Evolutionary conservation across 148 eudicot genomes (phyloP).

Genomic region (Mesembryanthemum crystallinum): DNA sequence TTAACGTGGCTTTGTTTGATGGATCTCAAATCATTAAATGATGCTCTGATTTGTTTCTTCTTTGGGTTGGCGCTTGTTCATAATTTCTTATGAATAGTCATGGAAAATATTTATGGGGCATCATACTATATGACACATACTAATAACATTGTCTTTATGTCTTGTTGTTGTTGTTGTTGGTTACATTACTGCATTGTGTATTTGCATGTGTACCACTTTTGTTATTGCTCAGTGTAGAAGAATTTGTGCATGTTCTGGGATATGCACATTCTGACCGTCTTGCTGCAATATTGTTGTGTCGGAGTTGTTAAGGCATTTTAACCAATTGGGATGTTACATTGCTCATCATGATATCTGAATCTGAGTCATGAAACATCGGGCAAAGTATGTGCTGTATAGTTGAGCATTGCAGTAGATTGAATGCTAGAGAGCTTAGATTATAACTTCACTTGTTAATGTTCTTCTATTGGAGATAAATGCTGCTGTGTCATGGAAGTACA

Average conservation of each 20-base stretch:
- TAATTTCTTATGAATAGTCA: conserved; percentile 16
- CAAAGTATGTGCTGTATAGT: background rate
- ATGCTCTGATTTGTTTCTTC: conserved; percentile 17
- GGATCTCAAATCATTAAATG: conserved; percentile 24
- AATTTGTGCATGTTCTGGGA: background rate
- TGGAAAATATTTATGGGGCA: conserved; percentile 12
- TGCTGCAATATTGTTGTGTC: background rate
- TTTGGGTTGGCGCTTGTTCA: conserved; percentile 20
- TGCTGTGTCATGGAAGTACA: background rate
- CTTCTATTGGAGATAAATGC: background rate
- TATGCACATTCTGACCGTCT: background rate
- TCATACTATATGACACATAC: conserved; percentile 1
- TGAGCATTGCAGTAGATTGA: background rate
- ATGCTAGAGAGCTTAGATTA: background rate
- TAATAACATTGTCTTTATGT: background rate
- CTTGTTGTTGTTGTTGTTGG: conserved; percentile 8
- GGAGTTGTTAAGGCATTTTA: background rate
- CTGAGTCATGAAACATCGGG: background rate
- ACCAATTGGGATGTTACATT: background rate
- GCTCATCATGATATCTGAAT: conserved; percentile 10
- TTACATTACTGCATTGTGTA: conserved; percentile 10
- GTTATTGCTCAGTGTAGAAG: background rate
- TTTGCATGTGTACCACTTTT: background rate
- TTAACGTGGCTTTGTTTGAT: conserved; percentile 20
- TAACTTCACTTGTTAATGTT: background rate